A percentile compares a stretch with the other conserved stretches of the same genome.
These are phyloP conservation scores for Hortiboletus flavorubellus DNA, from an alignment of 768 basidiomycete species.

Conservation along the genomic window DNA sequence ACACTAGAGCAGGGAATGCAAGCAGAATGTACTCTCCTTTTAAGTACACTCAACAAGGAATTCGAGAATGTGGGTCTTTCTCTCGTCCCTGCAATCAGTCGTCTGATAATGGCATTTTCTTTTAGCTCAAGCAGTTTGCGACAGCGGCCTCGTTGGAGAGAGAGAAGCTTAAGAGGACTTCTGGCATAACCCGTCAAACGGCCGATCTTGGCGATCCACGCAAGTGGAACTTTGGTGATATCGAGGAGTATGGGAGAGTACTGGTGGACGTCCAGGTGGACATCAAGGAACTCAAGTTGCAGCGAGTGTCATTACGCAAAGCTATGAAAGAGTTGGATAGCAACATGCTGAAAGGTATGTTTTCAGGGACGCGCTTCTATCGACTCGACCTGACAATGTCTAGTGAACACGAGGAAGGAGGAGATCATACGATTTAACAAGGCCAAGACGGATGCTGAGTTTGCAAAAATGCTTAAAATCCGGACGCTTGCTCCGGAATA, in stretches of 20 bases:
- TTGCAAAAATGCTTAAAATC: constrained; percentile 68
- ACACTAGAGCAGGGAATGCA: constrained; percentile 62
- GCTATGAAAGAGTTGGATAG: constrained; percentile 57
- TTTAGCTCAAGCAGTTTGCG: constrained; percentile 45
- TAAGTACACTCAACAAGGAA: constrained; percentile 46
- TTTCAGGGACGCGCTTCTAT: neutral
- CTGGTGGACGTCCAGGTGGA: constrained; percentile 44
- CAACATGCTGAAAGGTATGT: constrained; percentile 63
- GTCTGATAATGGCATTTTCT: neutral
- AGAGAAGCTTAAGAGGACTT: constrained; percentile 35
- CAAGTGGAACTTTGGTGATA: constrained; percentile 56
- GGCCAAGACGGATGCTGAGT: constrained; percentile 75
- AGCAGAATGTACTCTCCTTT: constrained; percentile 53
- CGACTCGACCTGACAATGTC: neutral
- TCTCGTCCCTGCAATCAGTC: neutral
- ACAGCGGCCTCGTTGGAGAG: constrained; percentile 36
- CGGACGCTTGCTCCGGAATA: constrained; percentile 88
- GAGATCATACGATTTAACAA: constrained; percentile 78
- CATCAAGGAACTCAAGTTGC: constrained; percentile 44
- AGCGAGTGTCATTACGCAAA: constrained; percentile 39
- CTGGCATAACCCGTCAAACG: constrained; percentile 37
- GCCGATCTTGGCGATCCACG: constrained; percentile 43
- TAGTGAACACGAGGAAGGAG: constrained; percentile 79
- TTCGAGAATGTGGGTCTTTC: constrained; percentile 51
- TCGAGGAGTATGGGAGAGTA: constrained; percentile 45